Evolutionary conservation across 164 flowering plant species (phyloP), one percentile per base, ranked within the genome.

Genomic region (Piper longum): DNA sequence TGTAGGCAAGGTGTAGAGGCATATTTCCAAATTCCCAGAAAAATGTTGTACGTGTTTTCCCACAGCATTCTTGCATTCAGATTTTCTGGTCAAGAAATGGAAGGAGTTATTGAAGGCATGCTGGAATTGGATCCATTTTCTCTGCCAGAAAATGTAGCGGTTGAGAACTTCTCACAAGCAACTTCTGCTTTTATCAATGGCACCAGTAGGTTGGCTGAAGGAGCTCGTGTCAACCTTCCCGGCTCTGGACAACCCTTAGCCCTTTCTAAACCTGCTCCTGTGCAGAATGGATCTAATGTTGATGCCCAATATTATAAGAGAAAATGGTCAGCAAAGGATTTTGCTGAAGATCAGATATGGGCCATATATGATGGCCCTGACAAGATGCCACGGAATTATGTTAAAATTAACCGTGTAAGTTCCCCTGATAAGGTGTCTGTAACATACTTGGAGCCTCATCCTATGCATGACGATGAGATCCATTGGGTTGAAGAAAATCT

Each of bases 331-430:
- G 58, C 43, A 7, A 61, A 71, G 48, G 76, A 75, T 54, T 78
- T 82, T 66, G 40, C 56, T 9, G 7, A 65, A 39, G 78, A 74
- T 64, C 84, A 82, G 54, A 63, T 80, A 17, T 80, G 88, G 85
- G 84, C 84, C 2, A 57, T 79, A n/a, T 82, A 71, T 56, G 66
- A 67, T 59, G 78, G 77, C 43, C 59, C 64, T 19, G 80, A 80
- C 56, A 42, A 8, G 55, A 78, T 84, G 83, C 85, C 88, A 13
- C 73, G 78, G 36, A 66, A 44, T 39, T 84, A 80, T 62, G 67
- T 65, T 8, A 57, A 60, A 48, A 66, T 81, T 51, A 61, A 76
- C 57, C 60, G 42, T 12, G 73, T 80, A 44, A 48, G 74, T 58
- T 76, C 85, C 36, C 71, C 42, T 43, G 59, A 42, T 12, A 70